Conservation (phyloP, 345 rosid genomes). For the Capsella bursapastoris region DNA sequence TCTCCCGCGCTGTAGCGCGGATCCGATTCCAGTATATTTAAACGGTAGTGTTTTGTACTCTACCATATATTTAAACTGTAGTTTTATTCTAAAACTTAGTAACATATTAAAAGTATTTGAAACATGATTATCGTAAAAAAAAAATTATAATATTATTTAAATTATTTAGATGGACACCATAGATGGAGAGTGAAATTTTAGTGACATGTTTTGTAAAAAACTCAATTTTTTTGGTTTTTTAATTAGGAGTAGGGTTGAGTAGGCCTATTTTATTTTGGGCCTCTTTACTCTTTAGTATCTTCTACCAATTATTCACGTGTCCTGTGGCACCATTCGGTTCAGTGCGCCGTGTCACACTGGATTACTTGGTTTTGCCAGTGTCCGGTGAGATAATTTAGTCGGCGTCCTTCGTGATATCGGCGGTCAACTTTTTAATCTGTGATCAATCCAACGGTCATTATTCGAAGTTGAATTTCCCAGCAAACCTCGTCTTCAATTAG, state of each 20-base stretch:
- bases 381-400: not conserved
- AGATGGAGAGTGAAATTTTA: no score
- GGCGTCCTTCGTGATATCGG: not conserved
- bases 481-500: constrained; percentile 13
- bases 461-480: constrained; percentile 37
- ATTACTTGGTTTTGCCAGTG: constrained; percentile 8
- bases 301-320: not conserved
- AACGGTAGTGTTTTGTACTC: no score
- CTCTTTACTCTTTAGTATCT: not conserved
- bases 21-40: no score
- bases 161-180: no score
- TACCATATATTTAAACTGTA: no score
- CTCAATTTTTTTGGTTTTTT: no score
- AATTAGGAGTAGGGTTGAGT: not conserved
- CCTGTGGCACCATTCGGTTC: not conserved
- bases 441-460: constrained; percentile 44
- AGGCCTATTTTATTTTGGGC: not conserved
- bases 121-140: no score
- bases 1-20: no score
- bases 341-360: constrained; percentile 24
- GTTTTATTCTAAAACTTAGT: no score
- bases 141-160: no score
- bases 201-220: no score
- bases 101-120: no score
- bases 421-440: not conserved